Base-by-base conservation (phyloP, 148 eudicot genomes). In the Fagopyrum esculentum region DNA sequence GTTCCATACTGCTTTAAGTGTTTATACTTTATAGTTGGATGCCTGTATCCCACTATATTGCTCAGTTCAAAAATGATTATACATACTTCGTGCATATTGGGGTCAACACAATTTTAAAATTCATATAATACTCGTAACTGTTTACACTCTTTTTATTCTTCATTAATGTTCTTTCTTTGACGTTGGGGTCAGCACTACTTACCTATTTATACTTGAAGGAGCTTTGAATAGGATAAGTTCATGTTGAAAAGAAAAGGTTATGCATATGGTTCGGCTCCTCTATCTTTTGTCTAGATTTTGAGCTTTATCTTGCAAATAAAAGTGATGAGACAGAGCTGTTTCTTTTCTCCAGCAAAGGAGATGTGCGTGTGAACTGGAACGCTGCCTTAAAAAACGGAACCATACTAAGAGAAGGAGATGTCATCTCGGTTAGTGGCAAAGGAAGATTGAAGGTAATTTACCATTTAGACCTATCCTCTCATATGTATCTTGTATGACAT, bases 351-450 rank as follows among this genome's bases (percentile, higher is more conserved):
- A 94, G 98, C 77, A 79, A 81, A 45, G 96, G 97, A 61, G 96
- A 94, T 78, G 96, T 94, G 47, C 93, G 91, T 16, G 85, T 89
- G 46, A 94, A 94, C 77, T 94, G 98, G 97, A 80, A 78, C 73
- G 83, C 87, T 17, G 87, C 90, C 73, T 80, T 82, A 5, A 94
- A 94, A 78, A 90, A 82, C 72, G 94, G 90, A 72, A 87, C 92
- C 26, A 82, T 88, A 22, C 78, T 91, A 40, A 87, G 79, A 83
- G 76, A 85, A 55, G 98, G 92, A 47, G 98, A 94, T 69, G 72
- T 89, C 13, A 81, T 94, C 77, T 94, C 98, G 48, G 96, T 92
- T 55, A 89, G 89, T 77, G 96, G 97, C 30, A 75, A 83, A 74
- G 98, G 98, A 79, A 88, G 98, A 81, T 78, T 91, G 44, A 92